Evolutionary conservation across 169 alveolate species (phyloP).

Genomic region (Blepharisma undulans): DNA sequence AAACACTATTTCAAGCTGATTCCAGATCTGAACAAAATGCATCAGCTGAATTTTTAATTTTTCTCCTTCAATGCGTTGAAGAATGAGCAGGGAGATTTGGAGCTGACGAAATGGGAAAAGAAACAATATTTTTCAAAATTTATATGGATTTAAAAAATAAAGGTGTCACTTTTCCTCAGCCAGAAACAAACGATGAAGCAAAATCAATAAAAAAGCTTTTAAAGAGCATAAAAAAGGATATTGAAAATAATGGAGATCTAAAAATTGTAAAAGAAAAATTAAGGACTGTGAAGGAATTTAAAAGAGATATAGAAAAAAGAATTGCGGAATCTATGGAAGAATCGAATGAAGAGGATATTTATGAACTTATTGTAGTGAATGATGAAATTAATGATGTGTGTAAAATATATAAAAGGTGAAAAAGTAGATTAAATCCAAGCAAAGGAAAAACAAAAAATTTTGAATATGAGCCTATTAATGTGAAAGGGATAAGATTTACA

Average conservation of each 20-base stretch:
- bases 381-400: neutral
- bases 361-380: neutral
- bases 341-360: neutral
- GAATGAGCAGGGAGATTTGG: neutral
- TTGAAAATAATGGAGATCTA: neutral
- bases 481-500: neutral
- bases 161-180: neutral
- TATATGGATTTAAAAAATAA: neutral
- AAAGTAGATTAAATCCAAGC: neutral
- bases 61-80: neutral
- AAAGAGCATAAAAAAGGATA: too few relatives aligned
- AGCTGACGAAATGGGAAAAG: neutral
- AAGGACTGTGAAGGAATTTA: neutral
- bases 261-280: neutral
- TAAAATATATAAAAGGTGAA: neutral
- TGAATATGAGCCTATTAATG: neutral
- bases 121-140: neutral
- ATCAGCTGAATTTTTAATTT: neutral
- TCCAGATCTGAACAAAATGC: neutral
- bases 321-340: neutral
- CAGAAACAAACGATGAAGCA: neutral
- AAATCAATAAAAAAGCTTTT: neutral
- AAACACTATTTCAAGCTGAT: neutral
- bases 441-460: neutral
- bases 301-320: neutral